phyloP scores from a whole-genome alignment of 2,329 filamentous ascomycete species.

The Phialocephala sp. region DNA sequence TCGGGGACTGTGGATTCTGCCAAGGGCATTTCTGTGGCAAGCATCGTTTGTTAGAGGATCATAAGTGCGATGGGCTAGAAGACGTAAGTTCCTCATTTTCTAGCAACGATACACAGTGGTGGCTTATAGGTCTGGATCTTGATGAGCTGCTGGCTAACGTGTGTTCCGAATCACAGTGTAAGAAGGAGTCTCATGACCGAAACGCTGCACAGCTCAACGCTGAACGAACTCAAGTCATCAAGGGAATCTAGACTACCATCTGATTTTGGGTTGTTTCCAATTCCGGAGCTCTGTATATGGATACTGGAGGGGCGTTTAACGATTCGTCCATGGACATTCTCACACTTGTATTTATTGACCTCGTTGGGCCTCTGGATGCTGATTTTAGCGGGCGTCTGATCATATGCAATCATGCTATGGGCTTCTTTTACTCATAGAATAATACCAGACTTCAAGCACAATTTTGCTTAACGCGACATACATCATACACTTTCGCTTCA shows the following conservation, averaged over 20 bases:
- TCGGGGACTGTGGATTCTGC: constrained; percentile 96
- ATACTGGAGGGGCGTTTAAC: constrained; percentile 28
- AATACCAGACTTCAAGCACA: not conserved
- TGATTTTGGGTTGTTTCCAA: constrained; percentile 4
- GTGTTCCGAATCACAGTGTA: constrained; percentile 64
- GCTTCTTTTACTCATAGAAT: not conserved
- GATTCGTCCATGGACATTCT: constrained; percentile 14
- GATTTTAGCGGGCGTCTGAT: constrained; percentile 27
- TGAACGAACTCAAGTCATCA: constrained; percentile 93
- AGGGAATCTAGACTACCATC: constrained; percentile 68
- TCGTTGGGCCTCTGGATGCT: constrained; percentile 13
- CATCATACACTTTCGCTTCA: not conserved
- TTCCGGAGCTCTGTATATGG: constrained; percentile 6
- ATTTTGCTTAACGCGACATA: not conserved
- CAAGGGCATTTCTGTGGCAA: constrained; percentile 92
- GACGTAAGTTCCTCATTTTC: constrained; percentile 63
- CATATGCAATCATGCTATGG: constrained; percentile 7
- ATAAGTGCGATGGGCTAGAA: constrained; percentile 91
- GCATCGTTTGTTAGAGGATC: constrained; percentile 91
- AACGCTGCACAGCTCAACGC: constrained; percentile 92
- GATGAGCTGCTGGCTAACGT: constrained; percentile 48
- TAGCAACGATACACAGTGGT: constrained; percentile 39
- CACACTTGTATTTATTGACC: constrained; percentile 19
- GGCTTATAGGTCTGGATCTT: constrained; percentile 49
- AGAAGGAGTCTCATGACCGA: constrained; percentile 93